A percentile compares a stretch with the other conserved stretches of the same genome.
These are phyloP conservation scores for Pelargonium myrrhifolium DNA, from an alignment of 441 rosid species.

Conservation along the genomic window DNA sequence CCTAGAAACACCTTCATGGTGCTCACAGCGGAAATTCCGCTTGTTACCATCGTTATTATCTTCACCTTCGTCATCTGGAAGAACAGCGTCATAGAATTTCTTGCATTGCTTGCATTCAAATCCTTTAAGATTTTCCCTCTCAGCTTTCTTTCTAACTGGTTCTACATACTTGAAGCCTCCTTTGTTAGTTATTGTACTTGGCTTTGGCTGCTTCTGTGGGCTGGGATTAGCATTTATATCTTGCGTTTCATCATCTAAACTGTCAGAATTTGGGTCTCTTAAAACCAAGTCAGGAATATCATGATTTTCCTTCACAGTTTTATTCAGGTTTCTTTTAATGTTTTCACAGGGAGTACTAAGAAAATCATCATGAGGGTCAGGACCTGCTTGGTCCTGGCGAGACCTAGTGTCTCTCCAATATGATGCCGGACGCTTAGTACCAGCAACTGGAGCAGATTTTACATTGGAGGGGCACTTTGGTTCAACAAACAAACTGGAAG, in stretches of 20 bases:
- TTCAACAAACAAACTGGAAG: conserved; percentile 10
- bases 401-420: conserved; percentile 79
- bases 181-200: conserved; percentile 30
- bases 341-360: conserved; percentile 76
- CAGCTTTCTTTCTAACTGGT: conserved; percentile 74
- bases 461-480: background rate
- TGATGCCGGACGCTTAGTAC: conserved; percentile 31
- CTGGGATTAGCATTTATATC: conserved; percentile 41
- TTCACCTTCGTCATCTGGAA: conserved; percentile 35
- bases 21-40: conserved; percentile 61
- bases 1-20: conserved; percentile 90
- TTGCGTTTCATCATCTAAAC: conserved; percentile 69
- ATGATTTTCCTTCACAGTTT: conserved; percentile 27
- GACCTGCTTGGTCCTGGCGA: conserved; percentile 42
- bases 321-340: conserved; percentile 40
- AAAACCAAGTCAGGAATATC: conserved; percentile 18
- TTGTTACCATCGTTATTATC: conserved; percentile 21
- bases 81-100: conserved; percentile 92
- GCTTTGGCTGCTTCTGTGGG: conserved; percentile 33
- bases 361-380: conserved; percentile 86
- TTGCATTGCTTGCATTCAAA: conserved; percentile 91
- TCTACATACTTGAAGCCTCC: conserved; percentile 62
- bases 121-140: conserved; percentile 67
- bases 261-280: conserved; percentile 23
- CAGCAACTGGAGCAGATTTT: background rate